These are phyloP conservation scores for Keithomyces neogunnii DNA, from an alignment of 2,329 filamentous ascomycete species.

Conservation along the genomic window DNA sequence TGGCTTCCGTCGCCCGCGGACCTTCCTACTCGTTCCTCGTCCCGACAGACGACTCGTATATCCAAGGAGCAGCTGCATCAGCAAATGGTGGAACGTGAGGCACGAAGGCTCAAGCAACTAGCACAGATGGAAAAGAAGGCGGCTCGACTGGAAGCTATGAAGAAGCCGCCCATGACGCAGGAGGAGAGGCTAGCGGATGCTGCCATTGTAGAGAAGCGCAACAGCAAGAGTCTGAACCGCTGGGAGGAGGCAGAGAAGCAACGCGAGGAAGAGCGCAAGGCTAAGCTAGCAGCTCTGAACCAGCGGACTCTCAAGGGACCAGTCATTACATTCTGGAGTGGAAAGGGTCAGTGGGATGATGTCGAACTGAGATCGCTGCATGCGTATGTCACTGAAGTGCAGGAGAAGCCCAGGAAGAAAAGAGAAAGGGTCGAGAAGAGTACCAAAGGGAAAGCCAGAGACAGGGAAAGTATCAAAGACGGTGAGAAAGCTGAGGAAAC, in stretches of 20 bases:
- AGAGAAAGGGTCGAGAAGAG: slow-evolving; percentile 31
- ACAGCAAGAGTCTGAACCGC: slow-evolving; percentile 81
- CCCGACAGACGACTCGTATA: slow-evolving; percentile 47
- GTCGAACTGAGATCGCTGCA: slow-evolving; percentile 66
- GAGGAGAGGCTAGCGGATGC: slow-evolving; percentile 77
- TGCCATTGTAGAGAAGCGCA: slow-evolving; percentile 72
- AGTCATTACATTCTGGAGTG: slow-evolving; percentile 88
- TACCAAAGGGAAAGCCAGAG: slow-evolving; percentile 19
- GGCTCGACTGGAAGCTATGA: slow-evolving; percentile 62
- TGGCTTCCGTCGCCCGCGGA: slow-evolving; percentile 49
- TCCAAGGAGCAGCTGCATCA: slow-evolving; percentile 57
- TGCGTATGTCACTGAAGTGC: slow-evolving; percentile 52
- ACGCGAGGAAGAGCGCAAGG: slow-evolving; percentile 73
- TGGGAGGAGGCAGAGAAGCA: slow-evolving; percentile 93
- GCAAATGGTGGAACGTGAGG: slow-evolving; percentile 66
- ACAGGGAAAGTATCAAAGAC: slow-evolving; percentile 15
- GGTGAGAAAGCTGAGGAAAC: slow-evolving; percentile 1
- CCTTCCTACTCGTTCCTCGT: slow-evolving; percentile 49
- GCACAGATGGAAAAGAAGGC: slow-evolving; percentile 59
- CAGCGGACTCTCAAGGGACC: slow-evolving; percentile 81
- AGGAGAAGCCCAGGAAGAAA: slow-evolving; percentile 55
- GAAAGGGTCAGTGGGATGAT: slow-evolving; percentile 73
- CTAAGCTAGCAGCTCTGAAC: slow-evolving; percentile 78
- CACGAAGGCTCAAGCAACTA: slow-evolving; percentile 61
- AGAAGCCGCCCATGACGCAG: slow-evolving; percentile 79